Base-by-base conservation (phyloP, 139 green algal species). In the Picochlorum sp. region DNA sequence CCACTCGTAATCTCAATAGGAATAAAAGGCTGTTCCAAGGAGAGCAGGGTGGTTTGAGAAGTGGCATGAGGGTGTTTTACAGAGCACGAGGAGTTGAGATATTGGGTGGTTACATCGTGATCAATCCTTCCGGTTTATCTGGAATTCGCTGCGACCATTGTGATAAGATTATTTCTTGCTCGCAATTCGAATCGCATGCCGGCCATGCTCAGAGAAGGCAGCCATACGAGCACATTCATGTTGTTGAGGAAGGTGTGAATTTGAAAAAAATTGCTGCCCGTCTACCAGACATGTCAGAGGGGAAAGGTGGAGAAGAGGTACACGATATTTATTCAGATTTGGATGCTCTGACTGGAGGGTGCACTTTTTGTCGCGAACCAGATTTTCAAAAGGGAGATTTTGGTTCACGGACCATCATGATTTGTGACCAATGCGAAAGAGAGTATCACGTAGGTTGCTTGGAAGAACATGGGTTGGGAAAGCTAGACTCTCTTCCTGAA, bases 351-450 rank as follows among this genome's bases (percentile, higher is more conserved):
- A 64, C 72, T 57, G 86, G 79, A 47, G 87, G 85, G 51, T 96
- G 90, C 72, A 81, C 89, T 47, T 77, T 97, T 57, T 96, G 90
- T 75, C 74, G 79, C 38, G 65, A 79, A 6, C 58, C 72, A 8
- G 78, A 89, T 65, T 89, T 95, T 66, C 56, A 82, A 58, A 68
- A 69, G 3, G 89, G 82, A 51, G 80, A 72, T 52, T 97, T 96
- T 75, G 80, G 74, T 28, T 77, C 84, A 28, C 73, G 82, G 74
- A 97, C 90, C 34, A 90, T 96, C 49, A 85, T 97, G 54, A 81
- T 97, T 60, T 97, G 91, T 71, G 91, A 97, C 77, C 84, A 92
- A 69, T 97, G 91, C 76, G 91, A 97, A 80, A 78, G 87, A 28
- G 91, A 97, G 82, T 96, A 88, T 81, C 91, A 97, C 71, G 89